Base-by-base conservation (phyloP, 495 filamentous ascomycete genomes). In the Penicillium angulare region DNA sequence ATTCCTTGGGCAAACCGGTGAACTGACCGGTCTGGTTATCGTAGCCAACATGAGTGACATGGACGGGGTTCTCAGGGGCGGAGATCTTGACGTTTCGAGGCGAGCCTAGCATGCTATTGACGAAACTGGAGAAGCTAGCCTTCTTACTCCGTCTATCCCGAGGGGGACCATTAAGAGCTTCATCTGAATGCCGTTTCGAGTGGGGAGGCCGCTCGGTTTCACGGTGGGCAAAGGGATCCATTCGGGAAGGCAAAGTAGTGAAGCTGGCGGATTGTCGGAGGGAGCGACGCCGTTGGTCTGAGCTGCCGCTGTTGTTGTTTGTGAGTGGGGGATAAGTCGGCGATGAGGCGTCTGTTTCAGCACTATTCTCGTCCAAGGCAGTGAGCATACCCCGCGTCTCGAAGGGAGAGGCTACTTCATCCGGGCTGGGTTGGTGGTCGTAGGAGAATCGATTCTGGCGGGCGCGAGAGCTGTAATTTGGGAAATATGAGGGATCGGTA, bases 11-110 rank as follows among this genome's bases (percentile, higher is more conserved):
- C 27, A 98, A 75, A 53, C 93, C 93, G 29, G 93, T 98, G 67
- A 96, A 98, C 68, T 97, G 89, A 48, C 93, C 93, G 3, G 93
- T 98, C 57, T 90, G 81, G 72, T 95, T 95, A 68, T 98, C 92
- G 66, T 96, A 96, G 42, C 95, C 92, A 47, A 98, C 93, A 64
- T 98, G 93, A 35, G 95, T 98, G 46, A 98, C 87, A 66, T 98
- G 93, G 22, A 97, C 90, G 9, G 95, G 95, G 64, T 98, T 97
- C 68, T 96, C 91, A 34, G 93, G 93, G 7, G 89, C 86, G 5
- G 93, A 97, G 53, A 98, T 97, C 61, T 95, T 86, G 27, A 93
- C 87, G 32, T 65, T 63, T 52, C 87, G 87, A 56, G 88, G 93
- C 21, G 89, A 92, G 29, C 93, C 90, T 39, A 97, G 80, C 68